Percentiles rank a stretch among this genome's conserved stretches.
phyloP scores from a whole-genome alignment of 2,329 filamentous ascomycete genomes.

The Penicillium decumbens region DNA sequence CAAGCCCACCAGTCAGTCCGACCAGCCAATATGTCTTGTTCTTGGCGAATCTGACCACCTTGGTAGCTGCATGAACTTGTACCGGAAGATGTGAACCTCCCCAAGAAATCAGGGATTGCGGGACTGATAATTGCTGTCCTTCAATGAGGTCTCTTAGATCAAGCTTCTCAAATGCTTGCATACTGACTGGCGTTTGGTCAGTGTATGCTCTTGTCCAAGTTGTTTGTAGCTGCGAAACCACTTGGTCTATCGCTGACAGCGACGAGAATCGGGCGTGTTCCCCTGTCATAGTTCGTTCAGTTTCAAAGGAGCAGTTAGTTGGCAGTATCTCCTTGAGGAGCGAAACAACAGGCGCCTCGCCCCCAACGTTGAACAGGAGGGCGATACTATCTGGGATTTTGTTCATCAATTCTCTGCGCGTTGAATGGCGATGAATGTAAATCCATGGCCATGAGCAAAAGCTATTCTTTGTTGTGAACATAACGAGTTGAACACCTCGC shows the following conservation, averaged over 20 bases:
- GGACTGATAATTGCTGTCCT: neutral
- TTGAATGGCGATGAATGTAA: constrained; percentile 13
- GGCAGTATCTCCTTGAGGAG: constrained; percentile 8
- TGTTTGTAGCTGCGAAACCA: constrained; percentile 5
- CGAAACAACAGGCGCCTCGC: neutral
- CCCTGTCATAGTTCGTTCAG: constrained; percentile 11
- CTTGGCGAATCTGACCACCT: constrained; percentile 18
- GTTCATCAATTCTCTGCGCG: constrained; percentile 11
- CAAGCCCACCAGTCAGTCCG: constrained; percentile 28
- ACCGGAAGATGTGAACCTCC: constrained; percentile 6
- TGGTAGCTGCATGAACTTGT: constrained; percentile 18
- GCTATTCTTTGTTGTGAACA: constrained; percentile 15
- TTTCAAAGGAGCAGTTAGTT: constrained; percentile 8
- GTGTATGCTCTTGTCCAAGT: constrained; percentile 5
- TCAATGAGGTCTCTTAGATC: constrained; percentile 10
- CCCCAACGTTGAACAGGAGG: constrained; percentile 8
- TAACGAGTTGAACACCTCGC: constrained; percentile 12
- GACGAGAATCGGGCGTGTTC: neutral
- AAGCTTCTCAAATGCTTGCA: constrained; percentile 5
- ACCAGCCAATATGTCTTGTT: constrained; percentile 33
- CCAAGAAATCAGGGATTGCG: constrained; percentile 15
- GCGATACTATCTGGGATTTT: constrained; percentile 9
- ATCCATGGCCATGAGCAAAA: constrained; percentile 14
- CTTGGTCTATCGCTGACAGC: neutral
- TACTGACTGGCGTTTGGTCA: constrained; percentile 7